Conservation (phyloP, 441 rosid genomes). For the Erodium trifolium region DNA sequence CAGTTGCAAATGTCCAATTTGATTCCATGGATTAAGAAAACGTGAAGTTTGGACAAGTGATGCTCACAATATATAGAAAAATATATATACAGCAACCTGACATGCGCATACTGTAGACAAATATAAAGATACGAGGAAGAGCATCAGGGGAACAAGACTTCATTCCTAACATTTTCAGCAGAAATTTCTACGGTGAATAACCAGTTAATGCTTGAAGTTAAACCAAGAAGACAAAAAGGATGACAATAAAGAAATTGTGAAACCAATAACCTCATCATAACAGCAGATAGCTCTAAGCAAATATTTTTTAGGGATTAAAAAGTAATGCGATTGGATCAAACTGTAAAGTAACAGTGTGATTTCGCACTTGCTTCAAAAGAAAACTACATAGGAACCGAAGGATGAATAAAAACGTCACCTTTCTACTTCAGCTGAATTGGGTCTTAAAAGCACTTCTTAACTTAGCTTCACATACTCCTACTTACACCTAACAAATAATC, state of each 20-base stretch:
- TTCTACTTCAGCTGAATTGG: not conserved
- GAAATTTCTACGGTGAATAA: not conserved
- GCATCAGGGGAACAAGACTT: not conserved
- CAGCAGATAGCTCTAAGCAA: not conserved
- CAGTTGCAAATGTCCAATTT: not conserved
- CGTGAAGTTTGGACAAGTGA: no score
- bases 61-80: no score
- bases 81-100: not conserved
- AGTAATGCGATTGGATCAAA: no score
- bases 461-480: no score
- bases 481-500: not conserved
- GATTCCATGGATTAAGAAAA: not conserved
- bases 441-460: no score
- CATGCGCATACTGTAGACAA: not conserved
- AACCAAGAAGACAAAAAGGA: not conserved
- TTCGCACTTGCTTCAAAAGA: not conserved
- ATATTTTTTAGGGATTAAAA: no score
- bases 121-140: not conserved
- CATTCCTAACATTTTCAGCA: not conserved
- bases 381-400: not conserved
- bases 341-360: no score
- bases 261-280: not conserved
- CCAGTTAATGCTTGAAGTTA: not conserved
- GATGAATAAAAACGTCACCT: not conserved
- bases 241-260: no score